These are phyloP conservation scores for Solanum piurae DNA, from an alignment of 257 asterid genomes.

Conservation along the genomic window DNA sequence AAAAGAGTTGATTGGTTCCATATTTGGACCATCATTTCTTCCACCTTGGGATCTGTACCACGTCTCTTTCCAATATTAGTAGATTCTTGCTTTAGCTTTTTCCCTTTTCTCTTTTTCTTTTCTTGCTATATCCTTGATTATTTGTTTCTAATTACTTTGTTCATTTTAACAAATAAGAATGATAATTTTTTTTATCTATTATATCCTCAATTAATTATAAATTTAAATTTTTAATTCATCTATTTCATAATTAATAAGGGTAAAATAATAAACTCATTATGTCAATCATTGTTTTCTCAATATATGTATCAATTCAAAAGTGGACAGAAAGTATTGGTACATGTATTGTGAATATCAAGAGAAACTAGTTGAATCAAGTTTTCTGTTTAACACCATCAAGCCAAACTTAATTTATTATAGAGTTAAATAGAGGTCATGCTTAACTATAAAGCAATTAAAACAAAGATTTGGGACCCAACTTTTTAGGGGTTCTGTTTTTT, in stretches of 20 bases:
- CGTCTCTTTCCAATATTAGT: not conserved
- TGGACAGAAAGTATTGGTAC: too few species aligned
- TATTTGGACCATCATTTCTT: not conserved
- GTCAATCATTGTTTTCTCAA: too few species aligned
- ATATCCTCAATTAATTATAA: too few species aligned
- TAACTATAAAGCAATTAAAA: not conserved
- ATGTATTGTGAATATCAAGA: not conserved
- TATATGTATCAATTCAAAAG: too few species aligned
- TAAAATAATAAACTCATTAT: too few species aligned
- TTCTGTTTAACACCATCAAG: not conserved
- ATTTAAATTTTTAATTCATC: too few species aligned
- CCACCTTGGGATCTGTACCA: conserved; percentile 1
- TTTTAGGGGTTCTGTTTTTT: too few species aligned
- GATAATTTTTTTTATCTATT: too few species aligned
- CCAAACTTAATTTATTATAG: not conserved
- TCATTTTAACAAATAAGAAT: accelerated
- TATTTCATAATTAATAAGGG: accelerated
- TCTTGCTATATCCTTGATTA: not conserved
- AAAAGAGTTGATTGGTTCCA: not conserved
- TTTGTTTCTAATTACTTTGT: too few species aligned
- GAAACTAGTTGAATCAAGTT: not conserved
- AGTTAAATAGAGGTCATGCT: not conserved
- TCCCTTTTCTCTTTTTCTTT: not conserved
- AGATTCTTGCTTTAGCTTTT: not conserved
- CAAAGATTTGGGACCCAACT: not conserved